phyloP scores from a whole-genome alignment of 176 grass and related monocot genomes.

The Paspalum notatum region DNA sequence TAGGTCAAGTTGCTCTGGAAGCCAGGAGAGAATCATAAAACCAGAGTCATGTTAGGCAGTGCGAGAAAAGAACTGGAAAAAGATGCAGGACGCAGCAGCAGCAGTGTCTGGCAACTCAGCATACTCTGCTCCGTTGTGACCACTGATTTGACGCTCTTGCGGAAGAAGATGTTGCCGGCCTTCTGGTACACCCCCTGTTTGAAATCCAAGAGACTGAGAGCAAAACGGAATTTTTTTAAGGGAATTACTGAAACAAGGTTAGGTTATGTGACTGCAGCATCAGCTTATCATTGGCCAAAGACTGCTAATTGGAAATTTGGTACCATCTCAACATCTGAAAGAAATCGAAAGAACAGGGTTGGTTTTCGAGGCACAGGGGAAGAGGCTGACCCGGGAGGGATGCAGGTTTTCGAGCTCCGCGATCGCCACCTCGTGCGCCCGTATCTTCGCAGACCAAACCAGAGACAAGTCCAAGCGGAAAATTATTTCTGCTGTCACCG shows the following conservation, averaged over 20 bases:
- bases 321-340: background rate
- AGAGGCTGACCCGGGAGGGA: conserved; percentile 53
- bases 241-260: background rate
- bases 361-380: background rate
- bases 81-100: background rate
- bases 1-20: conserved; percentile 48
- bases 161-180: conserved; percentile 50
- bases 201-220: background rate
- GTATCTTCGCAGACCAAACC: conserved; percentile 39
- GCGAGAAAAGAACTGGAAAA: background rate
- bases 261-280: background rate
- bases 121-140: conserved; percentile 43
- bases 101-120: background rate
- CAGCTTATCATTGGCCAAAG: background rate
- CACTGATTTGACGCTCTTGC: conserved; percentile 39
- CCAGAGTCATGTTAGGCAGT: conserved; percentile 5
- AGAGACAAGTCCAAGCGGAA: background rate
- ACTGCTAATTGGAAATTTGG: background rate
- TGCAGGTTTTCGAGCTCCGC: conserved; percentile 53
- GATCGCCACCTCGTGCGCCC: conserved; percentile 62
- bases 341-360: background rate
- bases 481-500: background rate
- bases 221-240: background rate
- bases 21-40: background rate
- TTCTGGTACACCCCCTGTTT: conserved; percentile 47